Conservation (phyloP, 2,329 filamentous ascomycete genomes). For the Cordyceps pruinosa region DNA sequence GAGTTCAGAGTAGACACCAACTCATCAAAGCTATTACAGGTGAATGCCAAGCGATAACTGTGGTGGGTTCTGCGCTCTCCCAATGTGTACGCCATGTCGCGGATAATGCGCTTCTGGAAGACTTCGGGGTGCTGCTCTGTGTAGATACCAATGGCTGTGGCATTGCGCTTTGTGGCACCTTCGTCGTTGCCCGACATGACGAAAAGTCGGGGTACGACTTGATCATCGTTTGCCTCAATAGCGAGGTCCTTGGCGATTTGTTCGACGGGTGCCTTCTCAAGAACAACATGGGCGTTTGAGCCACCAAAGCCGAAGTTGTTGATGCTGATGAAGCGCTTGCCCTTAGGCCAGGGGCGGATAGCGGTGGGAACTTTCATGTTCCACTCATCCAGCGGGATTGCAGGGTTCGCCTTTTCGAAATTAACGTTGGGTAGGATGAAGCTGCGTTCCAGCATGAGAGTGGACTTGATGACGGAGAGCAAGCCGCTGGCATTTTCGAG, state of each 20-base stretch:
- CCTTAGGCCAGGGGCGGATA: slow-evolving; percentile 39
- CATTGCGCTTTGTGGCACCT: slow-evolving; percentile 24
- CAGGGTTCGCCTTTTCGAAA: slow-evolving; percentile 42
- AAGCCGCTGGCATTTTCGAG: slow-evolving; percentile 46
- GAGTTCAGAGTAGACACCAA: slow-evolving; percentile 22
- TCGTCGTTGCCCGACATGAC: slow-evolving; percentile 35
- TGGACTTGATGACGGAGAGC: slow-evolving; percentile 44
- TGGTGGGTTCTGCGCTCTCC: slow-evolving; percentile 38
- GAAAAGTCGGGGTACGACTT: slow-evolving; percentile 31
- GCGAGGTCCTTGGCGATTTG: slow-evolving; percentile 4
- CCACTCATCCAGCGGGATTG: slow-evolving; percentile 44
- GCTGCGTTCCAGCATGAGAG: slow-evolving; percentile 43
- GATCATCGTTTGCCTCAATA: slow-evolving; percentile 8
- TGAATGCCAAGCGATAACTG: slow-evolving; percentile 37
- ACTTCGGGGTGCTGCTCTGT: slow-evolving; percentile 35
- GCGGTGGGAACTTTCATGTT: slow-evolving; percentile 40
- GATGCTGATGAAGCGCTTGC: slow-evolving; percentile 44
- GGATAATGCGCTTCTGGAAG: slow-evolving; percentile 37
- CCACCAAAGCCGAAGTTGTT: slow-evolving; percentile 43
- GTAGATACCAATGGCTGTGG: slow-evolving; percentile 29
- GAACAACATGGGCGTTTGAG: slow-evolving; percentile 36
- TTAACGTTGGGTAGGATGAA: slow-evolving; percentile 44
- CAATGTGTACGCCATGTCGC: slow-evolving; percentile 42
- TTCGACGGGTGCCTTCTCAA: slow-evolving; percentile 30
- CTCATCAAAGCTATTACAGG: slow-evolving; percentile 37